Evolutionary conservation across 2,329 filamentous ascomycete genomes (phyloP), one percentile per base, ranked within the genome.

Genomic region (Colletotrichum simmondsii): DNA sequence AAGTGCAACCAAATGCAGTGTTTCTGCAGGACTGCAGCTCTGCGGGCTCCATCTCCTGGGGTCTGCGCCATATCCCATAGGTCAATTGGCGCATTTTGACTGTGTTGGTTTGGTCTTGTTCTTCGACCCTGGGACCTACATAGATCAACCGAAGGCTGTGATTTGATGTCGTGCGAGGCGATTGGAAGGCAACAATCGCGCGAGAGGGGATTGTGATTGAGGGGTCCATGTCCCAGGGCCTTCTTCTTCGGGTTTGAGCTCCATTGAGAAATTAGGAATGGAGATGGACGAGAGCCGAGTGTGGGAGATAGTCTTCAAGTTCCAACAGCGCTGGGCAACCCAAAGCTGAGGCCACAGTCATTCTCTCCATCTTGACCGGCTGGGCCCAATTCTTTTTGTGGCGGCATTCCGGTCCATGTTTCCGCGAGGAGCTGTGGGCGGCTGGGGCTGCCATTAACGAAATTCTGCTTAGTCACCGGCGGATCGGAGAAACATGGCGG

Each of bases 1-100:
- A 49, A n/a, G 42, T 49, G 42, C 42, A 49, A 7, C 35, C 32
- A 35, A 19, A 65, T 52, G 70, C 70, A 72, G 54, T 28, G 32
- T 65, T 70, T 65, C 70, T 72, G 70, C 70, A 72, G 42, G 42
- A 64, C 28, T 54, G 59, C 70, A 72, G 42, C 54, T 68, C 28
- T 54, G 59, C 30, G 37, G 65, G 30, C 22, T 58, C 32, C 42
- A 42, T 67, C n/a, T 56, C 30, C 56, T 56, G 26, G 28, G 32
- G 22, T 35, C 56, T 30, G 46, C 8, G 28, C n/a, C 30, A 28
- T 42, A 12, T 68, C 69, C 30, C 59, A 72, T 54, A 54, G 59
- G 54, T 56, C 42, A 32, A 64, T 64, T 24, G 10, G 14, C 37
- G 22, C 59, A 35, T 60, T 61, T 12, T 61, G 60, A 7, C 37